Evolutionary conservation across 257 asterid genomes (phyloP).

Genomic region (Dorcoceras hygrometricum): DNA sequence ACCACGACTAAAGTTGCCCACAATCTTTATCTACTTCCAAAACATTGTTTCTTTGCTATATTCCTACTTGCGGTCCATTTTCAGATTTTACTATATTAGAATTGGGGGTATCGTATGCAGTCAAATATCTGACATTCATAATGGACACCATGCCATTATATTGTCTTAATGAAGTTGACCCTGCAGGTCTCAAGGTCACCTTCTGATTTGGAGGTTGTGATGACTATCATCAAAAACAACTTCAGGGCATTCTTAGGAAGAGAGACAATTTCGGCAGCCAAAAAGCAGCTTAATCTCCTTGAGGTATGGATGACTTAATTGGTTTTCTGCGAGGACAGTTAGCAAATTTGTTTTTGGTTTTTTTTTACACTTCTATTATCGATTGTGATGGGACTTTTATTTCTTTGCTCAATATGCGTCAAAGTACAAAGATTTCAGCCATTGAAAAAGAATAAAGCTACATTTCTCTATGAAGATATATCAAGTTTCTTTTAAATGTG

Average conservation of each 20-base stretch:
- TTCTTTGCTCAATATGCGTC: conserved; percentile 14
- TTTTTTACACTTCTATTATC: conserved; percentile 12
- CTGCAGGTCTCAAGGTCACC: conserved; percentile 86
- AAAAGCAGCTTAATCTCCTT: conserved; percentile 79
- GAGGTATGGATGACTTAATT: conserved; percentile 49
- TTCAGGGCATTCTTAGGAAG: conserved; percentile 70
- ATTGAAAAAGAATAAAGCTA: conserved; percentile 13
- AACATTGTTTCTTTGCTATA: not conserved
- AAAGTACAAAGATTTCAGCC: conserved; percentile 20
- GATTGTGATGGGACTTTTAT: conserved; percentile 17
- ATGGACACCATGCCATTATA: conserved; percentile 7
- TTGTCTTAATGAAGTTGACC: conserved; percentile 13
- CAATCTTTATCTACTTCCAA: not conserved
- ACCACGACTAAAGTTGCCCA: no score
- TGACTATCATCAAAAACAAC: conserved; percentile 75
- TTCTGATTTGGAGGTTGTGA: conserved; percentile 84
- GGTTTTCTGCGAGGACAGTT: not conserved
- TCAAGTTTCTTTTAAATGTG: conserved; percentile 9
- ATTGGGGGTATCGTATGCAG: conserved; percentile 13
- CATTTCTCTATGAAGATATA: conserved; percentile 1
- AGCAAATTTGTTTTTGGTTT: conserved; percentile 18
- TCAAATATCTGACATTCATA: conserved; percentile 18
- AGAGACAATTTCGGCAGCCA: conserved; percentile 61
- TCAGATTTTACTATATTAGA: conserved; percentile 14
- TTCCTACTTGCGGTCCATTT: conserved; percentile 8